phyloP scores from a whole-genome alignment of 306 rosid genomes.

The Phaseolus lunatus region DNA sequence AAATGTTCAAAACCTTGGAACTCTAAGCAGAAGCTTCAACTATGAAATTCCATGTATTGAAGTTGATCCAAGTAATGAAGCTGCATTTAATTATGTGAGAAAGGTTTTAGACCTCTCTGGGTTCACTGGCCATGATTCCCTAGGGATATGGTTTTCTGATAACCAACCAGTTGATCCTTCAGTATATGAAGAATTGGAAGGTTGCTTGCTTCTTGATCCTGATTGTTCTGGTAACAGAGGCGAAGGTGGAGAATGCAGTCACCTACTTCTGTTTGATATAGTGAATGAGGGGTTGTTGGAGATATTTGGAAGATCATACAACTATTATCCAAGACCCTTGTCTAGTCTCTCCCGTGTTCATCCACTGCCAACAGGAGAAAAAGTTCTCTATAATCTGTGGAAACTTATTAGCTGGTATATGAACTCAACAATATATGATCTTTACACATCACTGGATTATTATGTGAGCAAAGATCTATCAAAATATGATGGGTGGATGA shows the following conservation, averaged over 20 bases:
- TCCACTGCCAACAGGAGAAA: slow-evolving; percentile 58
- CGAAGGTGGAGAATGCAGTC: slow-evolving; percentile 58
- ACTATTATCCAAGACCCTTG: slow-evolving; percentile 62
- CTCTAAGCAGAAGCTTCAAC: slow-evolving; percentile 10
- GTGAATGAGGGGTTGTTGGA: slow-evolving; percentile 77
- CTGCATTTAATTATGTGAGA: slow-evolving; percentile 70
- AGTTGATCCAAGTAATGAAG: slow-evolving; percentile 51
- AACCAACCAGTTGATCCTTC: slow-evolving; percentile 65
- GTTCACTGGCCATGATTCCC: slow-evolving; percentile 48
- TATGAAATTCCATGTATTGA: slow-evolving; percentile 45
- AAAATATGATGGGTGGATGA: slow-evolving; percentile 78
- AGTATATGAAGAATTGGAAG: slow-evolving; percentile 62
- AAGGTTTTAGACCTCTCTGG: slow-evolving; percentile 75
- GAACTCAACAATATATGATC: slow-evolving; percentile 46
- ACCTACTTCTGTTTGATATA: slow-evolving; percentile 74
- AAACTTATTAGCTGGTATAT: slow-evolving; percentile 62
- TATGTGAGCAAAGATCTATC: slow-evolving; percentile 67
- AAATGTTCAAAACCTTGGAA: slow-evolving; percentile 8
- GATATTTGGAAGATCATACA: slow-evolving; percentile 68
- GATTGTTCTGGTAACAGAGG: slow-evolving; percentile 54
- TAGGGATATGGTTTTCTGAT: slow-evolving; percentile 66
- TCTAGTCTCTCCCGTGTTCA: slow-evolving; percentile 55
- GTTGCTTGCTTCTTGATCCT: slow-evolving; percentile 60
- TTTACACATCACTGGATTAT: slow-evolving; percentile 59
- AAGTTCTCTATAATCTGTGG: slow-evolving; percentile 70